phyloP scores from a whole-genome alignment of 257 asterid species.

The Solanum lycopersicoides region DNA sequence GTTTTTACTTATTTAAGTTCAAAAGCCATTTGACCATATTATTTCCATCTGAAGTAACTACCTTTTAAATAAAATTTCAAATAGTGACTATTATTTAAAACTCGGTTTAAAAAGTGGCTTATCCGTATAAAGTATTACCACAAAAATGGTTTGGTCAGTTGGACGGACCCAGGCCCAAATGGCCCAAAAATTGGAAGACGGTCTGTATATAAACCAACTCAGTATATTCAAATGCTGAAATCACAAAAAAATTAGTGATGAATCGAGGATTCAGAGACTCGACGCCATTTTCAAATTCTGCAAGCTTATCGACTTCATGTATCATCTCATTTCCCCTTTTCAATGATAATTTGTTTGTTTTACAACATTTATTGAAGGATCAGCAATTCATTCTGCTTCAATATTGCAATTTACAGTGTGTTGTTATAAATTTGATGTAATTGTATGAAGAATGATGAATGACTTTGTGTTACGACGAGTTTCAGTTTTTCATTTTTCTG shows the following conservation, averaged over 20 bases:
- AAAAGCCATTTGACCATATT: neutral
- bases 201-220: neutral
- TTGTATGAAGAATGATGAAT: neutral
- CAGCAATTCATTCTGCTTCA: neutral
- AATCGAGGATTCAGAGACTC: conserved; percentile 25
- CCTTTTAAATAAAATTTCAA: neutral
- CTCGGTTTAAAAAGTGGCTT: neutral
- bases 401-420: neutral
- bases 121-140: neutral
- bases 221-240: neutral
- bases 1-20: neutral
- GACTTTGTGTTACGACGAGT: neutral
- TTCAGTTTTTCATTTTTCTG: neutral
- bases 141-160: neutral
- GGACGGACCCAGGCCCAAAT: neutral
- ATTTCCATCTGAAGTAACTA: neutral
- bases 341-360: neutral
- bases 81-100: neutral
- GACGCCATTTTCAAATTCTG: conserved; percentile 15
- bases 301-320: conserved; percentile 31
- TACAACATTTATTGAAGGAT: neutral
- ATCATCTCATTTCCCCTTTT: neutral
- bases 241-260: conserved; percentile 11
- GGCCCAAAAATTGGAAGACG: neutral
- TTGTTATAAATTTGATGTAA: neutral